Base-by-base conservation (phyloP, 257 asterid species). In the Salvia hispanica region DNA sequence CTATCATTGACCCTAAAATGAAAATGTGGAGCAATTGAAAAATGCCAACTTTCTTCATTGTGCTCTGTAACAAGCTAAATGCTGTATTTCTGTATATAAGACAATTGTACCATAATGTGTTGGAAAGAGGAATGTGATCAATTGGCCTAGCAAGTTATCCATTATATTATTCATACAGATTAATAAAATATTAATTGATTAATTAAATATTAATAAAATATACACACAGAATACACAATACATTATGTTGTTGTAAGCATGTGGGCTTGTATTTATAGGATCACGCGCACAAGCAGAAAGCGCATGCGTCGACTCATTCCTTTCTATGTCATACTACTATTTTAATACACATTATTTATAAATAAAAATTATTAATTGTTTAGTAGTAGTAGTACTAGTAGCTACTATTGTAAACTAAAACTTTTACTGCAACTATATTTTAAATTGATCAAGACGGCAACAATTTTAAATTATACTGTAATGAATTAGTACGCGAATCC, bases 241-340 rank as follows among this genome's bases (percentile, higher is more conserved):
- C 16, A 57, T 7, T 43, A 43, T 48, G 44, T 39, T 69, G 57
- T 58, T 61, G 2, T 31, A 50, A 58, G 71, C 72, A 13, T 44
- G 72, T 73, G 80, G 72, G 72, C 47, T 67, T 67, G 62, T 57
- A 72, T 79, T 48, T 76, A 69, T 84, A 82, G 85, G 90, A 84
- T 84, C 84, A 80, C 67, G 88, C 85, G 85, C 73, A 71, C 74
- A 79, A 76, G 82, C 48, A 25, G 66, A 16, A 62, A 56, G 70
- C 76, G 88, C 93, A 84, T 79, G 90, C 93, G 51, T 48, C 73
- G 52, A 67, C 59, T 67, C 71, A 47, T 66, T 65, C 33, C 31
- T 60, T 73, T 70, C 54, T 54, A 47, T 67, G 28, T 2, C 13
- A 9, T 9, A 0, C 8, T 55, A n/a, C 2, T 33, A 13, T 59